Conservation (phyloP, 2,329 filamentous ascomycete species). For the Penicillium sp. region DNA sequence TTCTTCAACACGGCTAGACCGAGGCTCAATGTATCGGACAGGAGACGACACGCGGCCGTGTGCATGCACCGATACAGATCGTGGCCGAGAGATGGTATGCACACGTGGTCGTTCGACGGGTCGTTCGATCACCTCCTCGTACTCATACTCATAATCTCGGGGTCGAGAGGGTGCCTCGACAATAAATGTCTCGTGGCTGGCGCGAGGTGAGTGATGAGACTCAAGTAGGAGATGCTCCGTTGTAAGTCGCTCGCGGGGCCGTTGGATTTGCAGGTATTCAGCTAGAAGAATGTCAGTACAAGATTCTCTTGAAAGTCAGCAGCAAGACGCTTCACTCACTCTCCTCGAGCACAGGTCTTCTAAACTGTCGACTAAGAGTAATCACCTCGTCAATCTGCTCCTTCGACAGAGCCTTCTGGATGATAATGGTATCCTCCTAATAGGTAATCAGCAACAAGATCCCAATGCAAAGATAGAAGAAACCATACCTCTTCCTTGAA, state of each 20-base stretch:
- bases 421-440: constrained; percentile 75
- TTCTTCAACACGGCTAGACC: constrained; percentile 10
- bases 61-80: constrained; percentile 36
- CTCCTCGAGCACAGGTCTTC: constrained; percentile 28
- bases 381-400: constrained; percentile 90
- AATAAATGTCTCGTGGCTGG: constrained; percentile 31
- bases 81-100: constrained; percentile 31
- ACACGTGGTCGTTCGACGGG: constrained; percentile 24
- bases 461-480: not conserved
- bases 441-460: not conserved
- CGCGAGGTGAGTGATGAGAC: constrained; percentile 21
- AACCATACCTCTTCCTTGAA: constrained; percentile 75
- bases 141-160: constrained; percentile 26
- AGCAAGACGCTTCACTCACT: constrained; percentile 24
- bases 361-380: constrained; percentile 68
- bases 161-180: constrained; percentile 34
- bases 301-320: constrained; percentile 1
- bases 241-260: constrained; percentile 30
- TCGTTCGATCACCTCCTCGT: constrained; percentile 30
- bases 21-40: constrained; percentile 35
- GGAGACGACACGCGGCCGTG: constrained; percentile 38
- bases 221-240: constrained; percentile 27
- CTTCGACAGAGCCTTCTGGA: constrained; percentile 81
- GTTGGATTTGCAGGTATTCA: constrained; percentile 21
- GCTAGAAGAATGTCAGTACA: constrained; percentile 18